Conservation (phyloP, 169 alveolate species). For the Amoebophrya sp. region DNA sequence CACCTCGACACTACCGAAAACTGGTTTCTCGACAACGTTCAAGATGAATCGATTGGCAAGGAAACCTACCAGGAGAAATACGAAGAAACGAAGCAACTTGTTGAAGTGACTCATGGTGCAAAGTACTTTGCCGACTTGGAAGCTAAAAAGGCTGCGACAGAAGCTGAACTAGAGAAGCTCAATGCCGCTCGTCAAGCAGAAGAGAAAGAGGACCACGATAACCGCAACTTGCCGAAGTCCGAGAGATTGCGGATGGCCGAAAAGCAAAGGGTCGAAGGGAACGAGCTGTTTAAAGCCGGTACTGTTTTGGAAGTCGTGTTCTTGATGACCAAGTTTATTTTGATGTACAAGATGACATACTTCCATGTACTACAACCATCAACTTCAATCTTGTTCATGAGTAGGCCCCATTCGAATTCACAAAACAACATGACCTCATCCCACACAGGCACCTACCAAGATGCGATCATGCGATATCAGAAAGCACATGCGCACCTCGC, state of each 20-base stretch:
- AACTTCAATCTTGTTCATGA: no score
- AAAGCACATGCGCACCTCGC: not conserved
- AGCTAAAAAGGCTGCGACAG: not conserved
- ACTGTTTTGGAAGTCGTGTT: no score
- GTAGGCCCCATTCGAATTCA: no score
- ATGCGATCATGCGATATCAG: not conserved
- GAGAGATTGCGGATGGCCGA: constrained; percentile 14
- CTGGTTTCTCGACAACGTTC: not conserved
- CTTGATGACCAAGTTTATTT: no score
- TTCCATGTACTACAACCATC: no score
- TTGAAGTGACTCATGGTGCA: not conserved
- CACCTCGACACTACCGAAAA: not conserved
- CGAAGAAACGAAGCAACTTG: not conserved
- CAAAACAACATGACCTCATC: no score
- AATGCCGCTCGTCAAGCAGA: not conserved
- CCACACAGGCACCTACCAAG: not conserved
- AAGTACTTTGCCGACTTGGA: not conserved
- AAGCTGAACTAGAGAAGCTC: not conserved
- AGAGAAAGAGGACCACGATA: not conserved
- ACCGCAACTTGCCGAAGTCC: not conserved
- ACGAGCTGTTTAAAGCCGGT: not conserved
- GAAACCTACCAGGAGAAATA: not conserved
- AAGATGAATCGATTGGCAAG: not conserved
- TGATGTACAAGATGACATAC: no score
- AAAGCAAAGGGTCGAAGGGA: not conserved